Percentiles rank a stretch among this genome's conserved stretches.
Evolutionary conservation across 345 rosid genomes (phyloP).

Genomic region (Eucalyptus curtisii): DNA sequence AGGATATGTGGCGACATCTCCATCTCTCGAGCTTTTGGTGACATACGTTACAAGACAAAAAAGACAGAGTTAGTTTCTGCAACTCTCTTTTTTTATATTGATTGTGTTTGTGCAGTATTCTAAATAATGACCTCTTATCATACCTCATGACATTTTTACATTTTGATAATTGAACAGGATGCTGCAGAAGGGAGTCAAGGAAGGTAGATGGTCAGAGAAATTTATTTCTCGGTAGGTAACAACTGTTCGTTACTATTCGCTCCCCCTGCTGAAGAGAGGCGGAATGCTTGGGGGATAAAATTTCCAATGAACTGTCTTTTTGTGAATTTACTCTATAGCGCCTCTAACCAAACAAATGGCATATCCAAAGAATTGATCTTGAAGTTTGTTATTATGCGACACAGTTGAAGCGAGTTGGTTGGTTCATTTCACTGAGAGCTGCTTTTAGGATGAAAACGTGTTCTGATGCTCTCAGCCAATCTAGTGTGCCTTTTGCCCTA

Average conservation of each 20-base stretch:
- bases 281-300: neutral
- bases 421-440: neutral
- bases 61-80: conserved; percentile 51
- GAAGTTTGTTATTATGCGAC: neutral
- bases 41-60: conserved; percentile 80
- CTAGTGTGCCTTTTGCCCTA: neutral
- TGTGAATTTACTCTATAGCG: neutral
- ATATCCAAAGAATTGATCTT: neutral
- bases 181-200: conserved; percentile 78
- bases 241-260: neutral
- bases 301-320: neutral
- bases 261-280: neutral
- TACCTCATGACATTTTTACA: neutral
- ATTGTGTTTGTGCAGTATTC: neutral
- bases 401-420: neutral
- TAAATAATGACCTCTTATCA: neutral
- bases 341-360: neutral
- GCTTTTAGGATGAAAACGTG: neutral
- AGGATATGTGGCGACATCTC: conserved; percentile 96
- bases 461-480: neutral
- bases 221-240: conserved; percentile 59
- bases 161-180: conserved; percentile 34
- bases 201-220: conserved; percentile 86
- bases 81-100: neutral
- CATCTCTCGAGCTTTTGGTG: conserved; percentile 94